Evolutionary conservation across 768 basidiomycete genomes (phyloP), one percentile per base, ranked within the genome.

Genomic region (Hydnum rufescens): DNA sequence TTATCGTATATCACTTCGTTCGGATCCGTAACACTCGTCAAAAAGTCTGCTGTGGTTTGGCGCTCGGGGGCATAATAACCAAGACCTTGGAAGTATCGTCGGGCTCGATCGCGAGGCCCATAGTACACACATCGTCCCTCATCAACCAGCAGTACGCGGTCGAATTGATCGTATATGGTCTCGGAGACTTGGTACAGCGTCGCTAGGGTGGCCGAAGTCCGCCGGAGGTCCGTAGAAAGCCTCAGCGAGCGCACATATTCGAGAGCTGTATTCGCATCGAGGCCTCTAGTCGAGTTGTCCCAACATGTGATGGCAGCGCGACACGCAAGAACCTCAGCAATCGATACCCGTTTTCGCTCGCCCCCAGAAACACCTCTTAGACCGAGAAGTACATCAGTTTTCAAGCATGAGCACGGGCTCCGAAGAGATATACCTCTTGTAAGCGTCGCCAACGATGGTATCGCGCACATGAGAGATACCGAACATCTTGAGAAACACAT

Each of bases 241-340:
- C 87, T 73, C 51, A 93, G 66, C 39, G 78, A 77, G 64, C 77
- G 83, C 53, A 74, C 76, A 58, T 85, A 92, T 61, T 93, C 89
- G 47, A 89, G 70, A 1, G 88, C 88, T 4, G 88, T 92, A 2
- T 84, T 85, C 0, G 87, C 84, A 57, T 87, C 83, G 49, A 86
- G 67, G 18, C 85, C 83, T 48, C 81, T 70, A 2, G 85, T 88
- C 0, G 80, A 79, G 61, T 82, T 85, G 52, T 63, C 63, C 66
- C 65, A 70, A 16, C 64, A 60, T 30, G 58, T 60, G 51, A 52
- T 42, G 32, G 60, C 60, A 31, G 64, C 64, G 23, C 60, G 61
- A 30, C 61, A 56, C 46, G 61, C 63, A 57, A 65, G 64, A 60
- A 65, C 64, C 57, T 71, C 69, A 18, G 67, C 66, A 52, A 69